Base-by-base conservation (phyloP, 306 rosid species). In the Rosa persica region DNA sequence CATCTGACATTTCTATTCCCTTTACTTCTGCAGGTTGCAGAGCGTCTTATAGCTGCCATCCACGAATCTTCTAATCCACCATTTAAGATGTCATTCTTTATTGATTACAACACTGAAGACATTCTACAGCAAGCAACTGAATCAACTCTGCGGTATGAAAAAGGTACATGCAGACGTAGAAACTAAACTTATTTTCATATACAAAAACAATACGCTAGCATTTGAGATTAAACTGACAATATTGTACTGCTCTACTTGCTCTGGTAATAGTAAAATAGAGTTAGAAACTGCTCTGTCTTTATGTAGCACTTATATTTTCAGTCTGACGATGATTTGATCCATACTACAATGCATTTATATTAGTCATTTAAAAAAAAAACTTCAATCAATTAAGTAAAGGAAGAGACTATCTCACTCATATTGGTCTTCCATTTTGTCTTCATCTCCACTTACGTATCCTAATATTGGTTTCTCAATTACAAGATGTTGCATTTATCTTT, bases 1-100 rank as follows among this genome's bases (percentile, higher is more conserved):
- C 43, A 36, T 51, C 0, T 54, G 20, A 10, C 48, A 42, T 42
- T 25, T 60, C 34, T 48, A 61, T 66, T 52, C 36, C n/a, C 25
- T 70, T 39, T 49, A 15, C 17, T 38, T 48, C 19, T 70, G 27
- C 75, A 94, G 98, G 95, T 92, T 70, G 97, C 93, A 10, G 97
- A 88, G 86, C 69, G 88, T 48, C 86, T 92, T 68, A 78, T 89
- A 77, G 85, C 83, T 20, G 93, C 95, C 65, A 86, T 90, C 51
- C 76, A 75, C 22, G 87, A 87, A 80, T 94, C 95, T 58, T 80
- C 76, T 39, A 75, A 84, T 69, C 86, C 93, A 8, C 79, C 90
- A 69, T 57, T 88, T 20, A 68, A 85, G 52, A 92, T 94, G 98
- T 88, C 97, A 30, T 92, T 94, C 81, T 92, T 94, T 69, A 94